A percentile compares a stretch with the other conserved stretches of the same genome.
Conservation (phyloP, 495 filamentous ascomycete species). For the Tetracladium setigerum region DNA sequence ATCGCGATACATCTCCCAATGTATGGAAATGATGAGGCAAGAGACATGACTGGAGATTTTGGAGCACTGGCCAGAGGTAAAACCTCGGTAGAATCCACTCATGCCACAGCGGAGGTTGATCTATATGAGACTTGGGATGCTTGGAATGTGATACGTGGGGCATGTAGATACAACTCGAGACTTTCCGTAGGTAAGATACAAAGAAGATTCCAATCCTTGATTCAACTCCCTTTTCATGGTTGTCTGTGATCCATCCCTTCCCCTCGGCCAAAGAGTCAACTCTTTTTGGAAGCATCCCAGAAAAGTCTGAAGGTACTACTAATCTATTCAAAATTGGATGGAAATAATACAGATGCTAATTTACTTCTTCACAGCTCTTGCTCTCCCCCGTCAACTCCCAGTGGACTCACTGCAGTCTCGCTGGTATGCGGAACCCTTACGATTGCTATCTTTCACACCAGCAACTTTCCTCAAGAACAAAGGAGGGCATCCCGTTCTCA, state of each 20-base stretch:
- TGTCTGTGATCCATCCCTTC: conserved; percentile 5
- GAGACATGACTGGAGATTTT: conserved; percentile 49
- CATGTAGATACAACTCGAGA: conserved; percentile 77
- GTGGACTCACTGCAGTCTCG: conserved; percentile 64
- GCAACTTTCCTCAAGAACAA: conserved; percentile 69
- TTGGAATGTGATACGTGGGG: conserved; percentile 80
- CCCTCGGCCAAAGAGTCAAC: conserved; percentile 10
- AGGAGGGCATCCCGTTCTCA: conserved; percentile 76
- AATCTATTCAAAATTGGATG: conserved; percentile 3
- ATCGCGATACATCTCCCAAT: conserved; percentile 77
- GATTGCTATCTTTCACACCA: conserved; percentile 62
- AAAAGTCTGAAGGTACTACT: conserved; percentile 27
- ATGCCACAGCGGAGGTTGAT: conserved; percentile 39
- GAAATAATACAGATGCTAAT: conserved; percentile 7
- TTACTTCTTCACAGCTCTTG: conserved; percentile 44
- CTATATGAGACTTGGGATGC: conserved; percentile 81
- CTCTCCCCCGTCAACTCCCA: conserved; percentile 73
- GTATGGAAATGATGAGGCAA: conserved; percentile 47
- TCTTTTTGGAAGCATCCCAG: conserved; percentile 14
- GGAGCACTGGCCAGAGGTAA: conserved; percentile 42
- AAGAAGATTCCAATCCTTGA: conserved; percentile 13
- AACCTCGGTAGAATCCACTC: conserved; percentile 24
- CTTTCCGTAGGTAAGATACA: conserved; percentile 75
- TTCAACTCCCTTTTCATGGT: not conserved
- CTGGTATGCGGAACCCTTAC: conserved; percentile 93